Base-by-base conservation (phyloP, 2,329 filamentous ascomycete species). In the Lecanosticta acicola region DNA sequence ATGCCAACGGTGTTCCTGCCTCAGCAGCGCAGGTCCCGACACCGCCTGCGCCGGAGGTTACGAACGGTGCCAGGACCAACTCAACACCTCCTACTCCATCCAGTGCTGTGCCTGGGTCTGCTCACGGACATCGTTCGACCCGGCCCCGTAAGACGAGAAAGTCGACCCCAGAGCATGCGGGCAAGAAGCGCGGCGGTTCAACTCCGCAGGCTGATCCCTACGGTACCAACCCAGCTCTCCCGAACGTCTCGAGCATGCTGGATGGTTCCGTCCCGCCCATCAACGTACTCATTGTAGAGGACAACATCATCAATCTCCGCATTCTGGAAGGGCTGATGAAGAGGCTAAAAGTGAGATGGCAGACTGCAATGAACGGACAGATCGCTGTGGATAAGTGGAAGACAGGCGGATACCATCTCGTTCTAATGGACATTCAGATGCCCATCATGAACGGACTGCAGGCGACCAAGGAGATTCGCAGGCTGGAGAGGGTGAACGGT, bases 391-490 rank as follows among this genome's bases (percentile, higher is more conserved):
- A 80, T 50, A 96, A 95, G 69, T 98, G 93, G 91, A 83, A 87
- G 45, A 77, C 78, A 3, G 93, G 93, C 29, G 93, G 93, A 0
- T 97, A 95, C 62, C 93, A 98, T 70, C 71, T 98, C 54, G 93
- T 98, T 13, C 73, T 98, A 44, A 98, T 98, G 93, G 93, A 98
- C 65, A 97, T 98, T 56, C 93, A 97, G 65, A 76, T 98, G 46
- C 93, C 93, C 3, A 84, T 96, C 59, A 96, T 98, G 90, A 94
- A 85, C 57, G 93, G 93, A 1, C 72, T 98, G 21, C 88, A 96
- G 51, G 93, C 93, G 13, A 97, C 93, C 0, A 87, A 91, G 56
- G 93, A 97, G 70, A 98, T 98, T 45, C 78, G 93, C 42, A 75
- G 93, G 43, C 71, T 97, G 32, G 93, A 98, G 68, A 79, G 87